Percentiles rank a stretch among this genome's conserved stretches.
Evolutionary conservation across 2,329 filamentous ascomycete species (phyloP).

Genomic region (Alternaria sp.): DNA sequence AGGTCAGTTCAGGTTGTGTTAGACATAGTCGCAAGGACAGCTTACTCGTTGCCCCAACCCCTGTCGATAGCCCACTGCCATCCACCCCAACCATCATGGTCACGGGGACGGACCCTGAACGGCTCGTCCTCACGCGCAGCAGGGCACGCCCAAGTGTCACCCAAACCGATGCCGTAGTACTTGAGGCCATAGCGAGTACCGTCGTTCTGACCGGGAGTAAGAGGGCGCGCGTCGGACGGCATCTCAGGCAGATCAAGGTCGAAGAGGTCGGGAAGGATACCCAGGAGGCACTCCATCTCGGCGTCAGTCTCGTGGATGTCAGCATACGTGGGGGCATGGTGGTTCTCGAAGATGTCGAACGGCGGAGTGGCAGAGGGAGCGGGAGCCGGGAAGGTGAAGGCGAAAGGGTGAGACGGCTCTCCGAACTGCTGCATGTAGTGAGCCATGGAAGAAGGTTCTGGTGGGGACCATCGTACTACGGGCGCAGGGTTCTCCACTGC

Average conservation of each 20-base stretch:
- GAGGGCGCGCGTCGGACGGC: conserved; percentile 17
- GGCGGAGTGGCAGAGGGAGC: not conserved
- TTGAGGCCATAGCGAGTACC: conserved; percentile 27
- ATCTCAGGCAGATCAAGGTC: conserved; percentile 8
- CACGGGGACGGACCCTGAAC: conserved; percentile 21
- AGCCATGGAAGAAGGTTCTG: not conserved
- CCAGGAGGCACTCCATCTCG: conserved; percentile 12
- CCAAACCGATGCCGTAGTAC: conserved; percentile 19
- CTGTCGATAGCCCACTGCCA: conserved; percentile 23
- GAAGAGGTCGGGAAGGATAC: conserved; percentile 16
- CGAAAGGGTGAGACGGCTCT: not conserved
- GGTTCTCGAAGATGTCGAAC: conserved; percentile 8
- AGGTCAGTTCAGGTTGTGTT: not conserved
- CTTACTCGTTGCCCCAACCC: conserved; percentile 12
- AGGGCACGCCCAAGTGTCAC: conserved; percentile 20
- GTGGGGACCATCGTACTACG: not conserved
- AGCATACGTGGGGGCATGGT: conserved; percentile 6
- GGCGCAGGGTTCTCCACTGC: not conserved
- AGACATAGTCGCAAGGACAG: not conserved
- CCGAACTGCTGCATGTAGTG: not conserved
- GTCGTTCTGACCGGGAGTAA: conserved; percentile 21
- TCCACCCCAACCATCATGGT: conserved; percentile 31
- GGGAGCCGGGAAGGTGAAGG: not conserved
- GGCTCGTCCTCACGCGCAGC: not conserved
- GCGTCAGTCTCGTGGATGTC: conserved; percentile 20